Evolutionary conservation across 2,329 filamentous ascomycete genomes (phyloP), one percentile per base, ranked within the genome.

Genomic region (Paecilomyces sp.): DNA sequence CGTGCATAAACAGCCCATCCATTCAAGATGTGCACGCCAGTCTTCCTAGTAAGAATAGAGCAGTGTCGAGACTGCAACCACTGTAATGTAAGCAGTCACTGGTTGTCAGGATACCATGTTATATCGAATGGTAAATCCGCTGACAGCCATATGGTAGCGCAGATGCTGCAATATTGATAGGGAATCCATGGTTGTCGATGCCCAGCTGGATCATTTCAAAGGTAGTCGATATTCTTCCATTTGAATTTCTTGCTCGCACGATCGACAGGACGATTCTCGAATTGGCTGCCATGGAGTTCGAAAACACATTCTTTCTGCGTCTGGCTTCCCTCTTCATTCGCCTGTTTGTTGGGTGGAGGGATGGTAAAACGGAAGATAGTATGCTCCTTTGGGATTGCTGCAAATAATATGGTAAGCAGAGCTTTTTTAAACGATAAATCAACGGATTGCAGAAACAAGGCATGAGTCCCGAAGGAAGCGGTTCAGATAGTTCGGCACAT

Each of bases 201-300:
- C 1, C 13, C 18, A 9, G 5, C 18, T 18, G 41, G n/a, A 54
- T 18, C 61, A 3, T 59, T 60, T 89, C 79, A 96, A 13, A 96
- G 74, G 64, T 90, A 86, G 55, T 86, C 82, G 63, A 92, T 80
- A 68, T 90, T 91, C 71, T 93, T 92, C 70, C 85, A 82, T 76
- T 94, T 96, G 76, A 96, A 96, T 77, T 96, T 97, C 77, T 86
- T 91, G 68, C 89, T 96, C 55, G 92, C 91, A 24, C 94, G 81
- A 72, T 97, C 93, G 15, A 89, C 86, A 2, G 93, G 87, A 11
- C 92, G 83, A 65, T 88, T 85, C 80, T 91, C 86, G 69, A 97
- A 92, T 71, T 95, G 91, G 67, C 91, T 89, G 2, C 94, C 94
- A 64, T 93, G 84, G 1, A 97, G 79, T 72, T 97, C 93, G 67